phyloP scores from a whole-genome alignment of 768 basidiomycete genomes.

The Tricholoma saponaceum region DNA sequence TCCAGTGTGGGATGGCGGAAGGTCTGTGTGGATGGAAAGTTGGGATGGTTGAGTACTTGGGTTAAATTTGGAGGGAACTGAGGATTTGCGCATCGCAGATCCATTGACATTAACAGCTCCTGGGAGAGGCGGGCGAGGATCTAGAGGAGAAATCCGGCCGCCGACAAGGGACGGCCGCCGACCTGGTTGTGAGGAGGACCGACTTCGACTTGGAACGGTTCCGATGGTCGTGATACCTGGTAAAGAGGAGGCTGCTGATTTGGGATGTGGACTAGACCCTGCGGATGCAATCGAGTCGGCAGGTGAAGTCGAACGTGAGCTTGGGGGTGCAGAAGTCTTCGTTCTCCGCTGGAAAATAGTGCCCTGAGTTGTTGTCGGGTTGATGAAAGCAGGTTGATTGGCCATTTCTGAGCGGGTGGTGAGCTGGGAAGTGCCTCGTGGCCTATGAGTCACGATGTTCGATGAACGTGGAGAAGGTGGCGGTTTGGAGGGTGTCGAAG shows the following conservation, averaged over 20 bases:
- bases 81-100: slow-evolving; percentile 49
- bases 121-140: slow-evolving; percentile 53
- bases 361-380: slow-evolving; percentile 54
- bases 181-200: slow-evolving; percentile 77
- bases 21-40: slow-evolving; percentile 48
- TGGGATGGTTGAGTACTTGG: slow-evolving; percentile 43
- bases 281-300: slow-evolving; percentile 42
- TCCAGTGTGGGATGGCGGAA: slow-evolving; percentile 18
- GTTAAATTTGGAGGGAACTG: slow-evolving; percentile 57
- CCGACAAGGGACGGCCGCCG: slow-evolving; percentile 58
- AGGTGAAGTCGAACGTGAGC: slow-evolving; percentile 48
- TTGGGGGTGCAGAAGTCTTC: slow-evolving; percentile 63
- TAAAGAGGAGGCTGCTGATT: slow-evolving; percentile 34
- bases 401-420: slow-evolving; percentile 34
- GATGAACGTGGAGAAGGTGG: slow-evolving; percentile 46
- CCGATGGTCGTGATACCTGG: slow-evolving; percentile 34
- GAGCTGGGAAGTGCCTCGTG: slow-evolving; percentile 54
- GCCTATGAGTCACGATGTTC: slow-evolving; percentile 40
- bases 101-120: slow-evolving; percentile 31
- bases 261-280: slow-evolving; percentile 33
- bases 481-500: slow-evolving; percentile 4
- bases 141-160: slow-evolving; percentile 49
- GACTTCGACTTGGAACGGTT: slow-evolving; percentile 41
- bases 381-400: slow-evolving; percentile 45
- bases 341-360: slow-evolving; percentile 66